A percentile compares a stretch with the other conserved stretches of the same genome.
These are phyloP conservation scores for Aspergillus persii DNA, from an alignment of 2,329 filamentous ascomycete genomes.

Conservation along the genomic window DNA sequence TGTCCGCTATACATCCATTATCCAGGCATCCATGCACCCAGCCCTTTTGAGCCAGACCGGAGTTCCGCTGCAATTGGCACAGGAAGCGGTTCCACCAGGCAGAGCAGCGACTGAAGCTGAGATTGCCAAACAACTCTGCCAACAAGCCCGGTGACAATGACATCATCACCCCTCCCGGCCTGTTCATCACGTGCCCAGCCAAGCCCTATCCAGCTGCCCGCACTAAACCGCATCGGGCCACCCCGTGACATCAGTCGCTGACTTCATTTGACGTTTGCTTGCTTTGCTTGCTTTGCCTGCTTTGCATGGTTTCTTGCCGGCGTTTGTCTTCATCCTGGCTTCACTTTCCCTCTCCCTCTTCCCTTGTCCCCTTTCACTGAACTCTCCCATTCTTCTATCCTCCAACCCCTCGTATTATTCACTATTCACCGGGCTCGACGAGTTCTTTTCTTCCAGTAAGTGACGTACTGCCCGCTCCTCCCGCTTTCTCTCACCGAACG, in stretches of 20 bases:
- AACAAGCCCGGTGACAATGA: too few species aligned
- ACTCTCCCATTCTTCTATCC: not conserved
- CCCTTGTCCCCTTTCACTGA: not conserved
- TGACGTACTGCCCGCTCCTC: conserved; percentile 21
- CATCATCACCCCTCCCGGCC: not conserved
- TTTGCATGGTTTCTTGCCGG: not conserved
- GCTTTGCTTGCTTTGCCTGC: too few species aligned
- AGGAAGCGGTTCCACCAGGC: too few species aligned
- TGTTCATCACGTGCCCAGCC: not conserved
- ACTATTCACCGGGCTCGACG: not conserved
- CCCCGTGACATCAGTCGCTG: conserved; percentile 6
- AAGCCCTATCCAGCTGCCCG: not conserved
- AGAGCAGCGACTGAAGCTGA: not conserved
- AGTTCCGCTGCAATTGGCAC: too few species aligned
- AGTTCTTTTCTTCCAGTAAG: conserved; percentile 3
- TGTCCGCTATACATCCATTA: too few species aligned
- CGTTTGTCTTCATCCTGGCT: too few species aligned
- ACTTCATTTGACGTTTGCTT: not conserved
- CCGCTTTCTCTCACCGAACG: conserved; percentile 40
- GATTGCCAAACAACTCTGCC: not conserved
- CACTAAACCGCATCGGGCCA: not conserved
- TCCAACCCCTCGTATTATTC: too few species aligned
- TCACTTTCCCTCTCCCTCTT: not conserved
- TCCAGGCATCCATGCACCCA: too few species aligned
- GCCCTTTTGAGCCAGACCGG: too few species aligned